Conservation (phyloP, 2,329 filamentous ascomycete species). For the Paracoccidioides lutzii region DNA sequence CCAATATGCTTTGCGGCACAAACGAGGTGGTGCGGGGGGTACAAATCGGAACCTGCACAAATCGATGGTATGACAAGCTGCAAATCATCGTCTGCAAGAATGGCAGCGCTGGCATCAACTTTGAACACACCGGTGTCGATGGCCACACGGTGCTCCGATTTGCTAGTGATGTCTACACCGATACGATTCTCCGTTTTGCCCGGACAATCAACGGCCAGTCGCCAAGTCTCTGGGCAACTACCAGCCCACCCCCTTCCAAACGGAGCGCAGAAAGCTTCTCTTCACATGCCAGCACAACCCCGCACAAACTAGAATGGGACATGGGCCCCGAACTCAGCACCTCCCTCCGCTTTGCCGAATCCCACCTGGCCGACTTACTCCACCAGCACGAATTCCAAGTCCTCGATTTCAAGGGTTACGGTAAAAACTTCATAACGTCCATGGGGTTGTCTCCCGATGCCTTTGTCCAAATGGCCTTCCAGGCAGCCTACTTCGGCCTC, state of each 20-base stretch:
- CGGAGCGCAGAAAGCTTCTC: slow-evolving; percentile 78
- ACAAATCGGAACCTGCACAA: slow-evolving; percentile 94
- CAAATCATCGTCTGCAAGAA: slow-evolving; percentile 99
- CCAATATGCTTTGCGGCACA: slow-evolving; percentile 96
- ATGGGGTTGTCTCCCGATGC: slow-evolving; percentile 96
- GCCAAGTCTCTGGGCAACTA: slow-evolving; percentile 80
- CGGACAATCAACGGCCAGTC: slow-evolving; percentile 90
- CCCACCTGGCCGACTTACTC: slow-evolving; percentile 81
- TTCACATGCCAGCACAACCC: slow-evolving; percentile 71
- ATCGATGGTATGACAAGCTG: slow-evolving; percentile 97
- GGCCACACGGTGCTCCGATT: slow-evolving; percentile 94
- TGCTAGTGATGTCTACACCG: slow-evolving; percentile 90
- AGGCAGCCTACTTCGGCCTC: slow-evolving; percentile 92
- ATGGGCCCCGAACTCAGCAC: slow-evolving; percentile 86
- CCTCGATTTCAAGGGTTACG: slow-evolving; percentile 76
- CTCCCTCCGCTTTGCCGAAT: slow-evolving; percentile 89
- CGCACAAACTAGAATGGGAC: slow-evolving; percentile 95
- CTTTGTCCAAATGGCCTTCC: slow-evolving; percentile 98
- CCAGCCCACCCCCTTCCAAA: slow-evolving; percentile 83
- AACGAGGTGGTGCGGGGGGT: slow-evolving; percentile 85
- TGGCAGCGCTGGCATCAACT: slow-evolving; percentile 96
- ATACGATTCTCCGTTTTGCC: slow-evolving; percentile 92
- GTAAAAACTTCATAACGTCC: slow-evolving; percentile 94
- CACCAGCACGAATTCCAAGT: slow-evolving; percentile 94
- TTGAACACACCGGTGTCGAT: slow-evolving; percentile 95